Evolutionary conservation across 2,329 filamentous ascomycete genomes (phyloP), one percentile per base, ranked within the genome.

Genomic region (Sphaerostilbella broomeana): DNA sequence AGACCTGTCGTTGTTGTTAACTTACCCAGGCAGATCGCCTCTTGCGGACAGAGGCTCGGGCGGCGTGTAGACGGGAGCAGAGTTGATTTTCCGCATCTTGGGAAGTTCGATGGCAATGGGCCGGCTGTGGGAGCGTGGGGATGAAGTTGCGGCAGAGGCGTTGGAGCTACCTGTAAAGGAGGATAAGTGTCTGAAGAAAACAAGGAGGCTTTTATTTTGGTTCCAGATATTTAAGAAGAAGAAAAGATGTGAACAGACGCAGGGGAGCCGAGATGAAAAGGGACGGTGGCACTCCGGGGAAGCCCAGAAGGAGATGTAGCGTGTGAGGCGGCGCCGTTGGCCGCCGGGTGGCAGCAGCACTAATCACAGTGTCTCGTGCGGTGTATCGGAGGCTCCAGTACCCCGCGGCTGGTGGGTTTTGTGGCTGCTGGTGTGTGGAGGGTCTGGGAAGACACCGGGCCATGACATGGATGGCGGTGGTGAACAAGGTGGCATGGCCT

Each of bases 11-110:
- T 6, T 35, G 20, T 29, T 35, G 12, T 36, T 16, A 12, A 19
- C 70, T 54, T 69, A 79, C 77, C 75, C 75, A 53, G 65, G 67
- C 35, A 75, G 52, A 55, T 80, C 76, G 37, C 76, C 77, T 39
- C 76, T 65, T 30, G 71, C 77, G 18, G 75, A 77, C 16, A 80
- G 57, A 45, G 68, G 69, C 46, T 68, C 68, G 16, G 62, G 66
- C 15, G 67, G 67, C 17, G 65, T 72, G 50, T 62, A 61, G 31
- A 60, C 53, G 34, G 63, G 60, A 34, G 63, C 55, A 44, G 58
- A 58, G 33, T 59, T 66, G 45, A 64, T 51, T 42, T 63, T 67
- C 47, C 58, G 64, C 31, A 58, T 47, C 18, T 61, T 51, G 17
- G 72, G 70, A 4, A 72, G 48, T 45, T 73, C 68, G 43, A 77